Conservation (phyloP, 2,329 filamentous ascomycete species). For the Catunica adiposa region DNA sequence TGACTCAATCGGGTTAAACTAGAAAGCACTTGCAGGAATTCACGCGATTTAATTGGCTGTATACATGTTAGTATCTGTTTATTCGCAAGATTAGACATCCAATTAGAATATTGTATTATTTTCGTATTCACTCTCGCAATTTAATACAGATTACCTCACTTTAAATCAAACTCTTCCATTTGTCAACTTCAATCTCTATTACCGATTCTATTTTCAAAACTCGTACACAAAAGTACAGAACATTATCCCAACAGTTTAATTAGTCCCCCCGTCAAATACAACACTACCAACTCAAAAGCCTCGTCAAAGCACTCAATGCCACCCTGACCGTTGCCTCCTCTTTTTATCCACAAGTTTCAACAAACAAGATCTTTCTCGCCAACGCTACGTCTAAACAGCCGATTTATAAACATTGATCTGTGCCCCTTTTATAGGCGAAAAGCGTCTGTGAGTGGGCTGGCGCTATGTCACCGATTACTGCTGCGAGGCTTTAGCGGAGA, state of each 20-base stretch:
- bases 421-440: too few relatives aligned
- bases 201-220: not conserved
- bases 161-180: too few relatives aligned
- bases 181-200: not conserved
- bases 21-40: not conserved
- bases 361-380: too few relatives aligned
- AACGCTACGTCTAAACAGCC: too few relatives aligned
- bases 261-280: not conserved
- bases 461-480: too few relatives aligned
- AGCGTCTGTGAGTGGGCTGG: too few relatives aligned
- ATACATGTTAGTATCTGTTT: not conserved
- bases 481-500: too few relatives aligned
- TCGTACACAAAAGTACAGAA: not conserved
- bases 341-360: too few relatives aligned
- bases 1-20: not conserved
- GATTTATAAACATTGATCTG: too few relatives aligned
- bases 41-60: not conserved
- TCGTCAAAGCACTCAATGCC: not conserved
- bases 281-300: not conserved
- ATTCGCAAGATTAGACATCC: not conserved
- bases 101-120: not conserved
- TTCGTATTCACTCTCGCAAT: too few relatives aligned
- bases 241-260: not conserved
- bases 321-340: not conserved
- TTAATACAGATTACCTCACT: too few relatives aligned